phyloP scores from a whole-genome alignment of 352 stramenopile genomes.

The Phytophthora aleatoria region DNA sequence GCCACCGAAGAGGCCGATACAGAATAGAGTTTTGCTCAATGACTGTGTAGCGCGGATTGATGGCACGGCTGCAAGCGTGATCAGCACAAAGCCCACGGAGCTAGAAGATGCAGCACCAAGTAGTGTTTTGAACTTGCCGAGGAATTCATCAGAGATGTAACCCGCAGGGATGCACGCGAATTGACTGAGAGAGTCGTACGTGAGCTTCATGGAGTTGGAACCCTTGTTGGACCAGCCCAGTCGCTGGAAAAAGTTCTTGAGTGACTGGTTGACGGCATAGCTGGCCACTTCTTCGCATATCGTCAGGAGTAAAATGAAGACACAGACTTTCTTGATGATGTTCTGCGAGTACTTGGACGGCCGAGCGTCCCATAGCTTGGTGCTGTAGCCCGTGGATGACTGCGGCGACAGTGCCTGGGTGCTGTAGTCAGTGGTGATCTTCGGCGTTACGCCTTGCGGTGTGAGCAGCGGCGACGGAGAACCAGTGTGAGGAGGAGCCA shows the following conservation, averaged over 20 bases:
- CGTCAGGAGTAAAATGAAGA: conserved; percentile 60
- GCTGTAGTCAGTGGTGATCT: conserved; percentile 27
- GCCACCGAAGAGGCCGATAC: conserved; percentile 57
- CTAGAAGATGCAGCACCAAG: conserved; percentile 35
- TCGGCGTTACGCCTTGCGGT: conserved; percentile 12
- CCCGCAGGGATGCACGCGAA: conserved; percentile 58
- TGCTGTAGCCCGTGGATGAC: conserved; percentile 18
- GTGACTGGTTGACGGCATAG: conserved; percentile 62
- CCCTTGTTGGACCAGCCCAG: conserved; percentile 63
- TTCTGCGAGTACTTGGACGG: conserved; percentile 60
- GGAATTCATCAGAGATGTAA: conserved; percentile 64
- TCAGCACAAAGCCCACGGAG: conserved; percentile 54
- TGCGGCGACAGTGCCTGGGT: conserved; percentile 21
- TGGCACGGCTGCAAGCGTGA: conserved; percentile 51
- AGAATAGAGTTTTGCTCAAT: conserved; percentile 54
- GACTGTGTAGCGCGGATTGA: conserved; percentile 35
- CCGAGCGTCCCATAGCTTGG: conserved; percentile 50
- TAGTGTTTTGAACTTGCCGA: conserved; percentile 47
- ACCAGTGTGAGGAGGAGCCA: conserved; percentile 17
- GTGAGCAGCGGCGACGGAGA: conserved; percentile 23
- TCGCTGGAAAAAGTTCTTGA: conserved; percentile 70
- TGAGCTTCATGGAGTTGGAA: conserved; percentile 66
- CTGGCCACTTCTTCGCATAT: conserved; percentile 54
- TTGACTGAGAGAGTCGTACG: conserved; percentile 69
- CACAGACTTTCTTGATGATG: conserved; percentile 58